Percentiles rank a stretch among this genome's conserved stretches.
These are phyloP conservation scores for Ehretia macrophylla DNA, from an alignment of 257 asterid genomes.

Conservation along the genomic window DNA sequence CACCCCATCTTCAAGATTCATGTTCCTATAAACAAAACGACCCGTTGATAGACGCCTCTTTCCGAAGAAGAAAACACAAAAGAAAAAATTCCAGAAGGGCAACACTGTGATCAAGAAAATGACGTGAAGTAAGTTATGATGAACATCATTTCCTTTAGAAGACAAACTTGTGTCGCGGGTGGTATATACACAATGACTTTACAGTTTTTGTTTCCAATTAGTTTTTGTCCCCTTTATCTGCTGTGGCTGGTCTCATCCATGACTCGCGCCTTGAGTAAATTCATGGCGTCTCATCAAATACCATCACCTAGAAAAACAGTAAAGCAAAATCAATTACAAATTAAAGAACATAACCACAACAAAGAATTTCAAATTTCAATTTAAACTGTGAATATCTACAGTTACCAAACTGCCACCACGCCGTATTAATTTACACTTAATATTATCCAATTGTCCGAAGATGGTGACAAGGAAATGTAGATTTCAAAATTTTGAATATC, in stretches of 20 bases:
- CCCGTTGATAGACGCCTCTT: not conserved
- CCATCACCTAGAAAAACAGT: conserved; percentile 65
- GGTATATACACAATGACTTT: conserved; percentile 48
- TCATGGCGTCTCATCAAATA: conserved; percentile 69
- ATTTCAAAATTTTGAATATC: too few relatives aligned
- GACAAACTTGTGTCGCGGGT: not conserved
- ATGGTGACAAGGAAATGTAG: too few relatives aligned
- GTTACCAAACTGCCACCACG: too few relatives aligned
- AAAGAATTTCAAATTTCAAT: not conserved
- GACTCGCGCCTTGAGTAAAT: conserved; percentile 17
- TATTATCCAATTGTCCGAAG: too few relatives aligned
- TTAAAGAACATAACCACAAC: not conserved
- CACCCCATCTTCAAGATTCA: not conserved
- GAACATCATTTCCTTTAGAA: not conserved
- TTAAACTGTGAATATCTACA: not conserved
- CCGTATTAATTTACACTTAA: too few relatives aligned
- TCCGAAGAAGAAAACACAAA: not conserved
- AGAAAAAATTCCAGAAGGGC: not conserved
- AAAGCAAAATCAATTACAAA: conserved; percentile 6
- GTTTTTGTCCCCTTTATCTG: conserved; percentile 10
- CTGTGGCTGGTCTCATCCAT: conserved; percentile 25
- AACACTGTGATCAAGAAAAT: not conserved
- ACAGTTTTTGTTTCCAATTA: conserved; percentile 24
- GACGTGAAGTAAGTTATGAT: not conserved
- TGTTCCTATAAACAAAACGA: not conserved